These are phyloP conservation scores for Diaporthe sp. DNA, from an alignment of 2,329 filamentous ascomycete species.

Conservation along the genomic window DNA sequence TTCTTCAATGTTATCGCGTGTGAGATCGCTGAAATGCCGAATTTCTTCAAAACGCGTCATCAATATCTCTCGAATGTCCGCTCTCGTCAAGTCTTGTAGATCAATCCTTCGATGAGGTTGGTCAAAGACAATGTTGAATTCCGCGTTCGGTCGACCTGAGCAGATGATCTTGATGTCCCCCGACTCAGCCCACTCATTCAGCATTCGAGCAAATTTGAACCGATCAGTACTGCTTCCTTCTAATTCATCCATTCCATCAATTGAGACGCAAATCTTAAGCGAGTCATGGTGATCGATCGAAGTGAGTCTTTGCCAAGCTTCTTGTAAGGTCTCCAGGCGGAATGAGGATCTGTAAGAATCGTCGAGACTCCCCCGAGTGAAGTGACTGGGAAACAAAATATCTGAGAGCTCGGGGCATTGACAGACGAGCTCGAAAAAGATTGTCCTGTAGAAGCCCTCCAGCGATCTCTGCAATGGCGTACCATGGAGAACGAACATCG, in stretches of 20 bases:
- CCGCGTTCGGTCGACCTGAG: neutral
- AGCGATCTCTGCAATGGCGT: neutral
- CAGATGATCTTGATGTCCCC: neutral
- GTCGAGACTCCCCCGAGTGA: rapidly evolving
- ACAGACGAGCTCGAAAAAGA: neutral
- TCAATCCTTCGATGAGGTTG: neutral
- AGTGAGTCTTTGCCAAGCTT: neutral
- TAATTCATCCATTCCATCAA: neutral
- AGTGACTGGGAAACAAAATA: neutral
- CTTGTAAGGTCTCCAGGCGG: neutral
- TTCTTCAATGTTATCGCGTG: neutral
- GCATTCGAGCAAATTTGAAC: neutral
- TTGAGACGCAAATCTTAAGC: neutral
- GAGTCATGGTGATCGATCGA: neutral
- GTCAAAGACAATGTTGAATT: neutral
- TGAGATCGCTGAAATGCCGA: neutral
- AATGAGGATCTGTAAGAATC: neutral
- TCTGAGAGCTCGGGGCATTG: neutral
- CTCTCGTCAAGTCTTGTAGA: neutral
- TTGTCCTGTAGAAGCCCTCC: neutral
- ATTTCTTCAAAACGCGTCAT: no score
- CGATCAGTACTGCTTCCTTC: neutral
- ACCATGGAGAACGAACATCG: neutral
- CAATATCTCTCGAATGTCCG: neutral
- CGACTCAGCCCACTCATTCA: neutral